A percentile compares a stretch with the other conserved stretches of the same genome.
Conservation (phyloP, 257 asterid genomes). For the Phtheirospermum japonicum region DNA sequence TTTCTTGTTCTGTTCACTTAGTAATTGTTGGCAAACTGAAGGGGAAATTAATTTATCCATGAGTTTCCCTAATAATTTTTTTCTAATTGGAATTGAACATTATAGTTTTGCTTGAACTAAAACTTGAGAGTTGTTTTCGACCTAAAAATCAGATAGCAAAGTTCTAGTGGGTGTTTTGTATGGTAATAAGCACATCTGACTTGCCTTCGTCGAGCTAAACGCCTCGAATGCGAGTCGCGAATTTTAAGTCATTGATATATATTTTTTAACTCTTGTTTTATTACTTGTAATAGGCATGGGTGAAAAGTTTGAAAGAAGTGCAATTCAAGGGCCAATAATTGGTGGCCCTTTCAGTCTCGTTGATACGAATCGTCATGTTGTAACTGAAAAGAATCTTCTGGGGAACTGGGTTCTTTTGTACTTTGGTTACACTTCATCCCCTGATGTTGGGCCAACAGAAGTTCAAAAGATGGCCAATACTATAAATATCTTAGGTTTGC, state of each 20-base stretch:
- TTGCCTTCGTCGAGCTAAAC: too few species aligned
- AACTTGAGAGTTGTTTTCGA: not conserved
- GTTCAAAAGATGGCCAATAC: conserved; percentile 83
- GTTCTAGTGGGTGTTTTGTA: not conserved
- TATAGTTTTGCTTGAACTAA: not conserved
- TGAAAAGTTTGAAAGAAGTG: conserved; percentile 79
- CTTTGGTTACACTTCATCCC: conserved; percentile 94
- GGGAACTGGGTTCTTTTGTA: conserved; percentile 92
- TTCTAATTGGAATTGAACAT: not conserved
- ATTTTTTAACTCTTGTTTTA: not conserved
- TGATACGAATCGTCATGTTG: conserved; percentile 57
- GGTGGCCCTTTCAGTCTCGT: conserved; percentile 90
- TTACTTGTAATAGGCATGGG: conserved; percentile 62
- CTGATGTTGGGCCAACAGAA: conserved; percentile 97
- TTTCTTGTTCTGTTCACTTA: not conserved
- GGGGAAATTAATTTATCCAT: too few species aligned
- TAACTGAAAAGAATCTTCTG: conserved; percentile 73
- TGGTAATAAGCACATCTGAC: not conserved
- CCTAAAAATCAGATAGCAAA: not conserved
- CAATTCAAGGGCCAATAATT: conserved; percentile 78
- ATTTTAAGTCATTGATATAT: too few species aligned
- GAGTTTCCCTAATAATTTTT: not conserved
- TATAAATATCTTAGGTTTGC: conserved; percentile 61
- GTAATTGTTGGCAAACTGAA: not conserved
- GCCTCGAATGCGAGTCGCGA: too few species aligned